Conservation (phyloP, 345 rosid species). For the Lepidium aucheri region DNA sequence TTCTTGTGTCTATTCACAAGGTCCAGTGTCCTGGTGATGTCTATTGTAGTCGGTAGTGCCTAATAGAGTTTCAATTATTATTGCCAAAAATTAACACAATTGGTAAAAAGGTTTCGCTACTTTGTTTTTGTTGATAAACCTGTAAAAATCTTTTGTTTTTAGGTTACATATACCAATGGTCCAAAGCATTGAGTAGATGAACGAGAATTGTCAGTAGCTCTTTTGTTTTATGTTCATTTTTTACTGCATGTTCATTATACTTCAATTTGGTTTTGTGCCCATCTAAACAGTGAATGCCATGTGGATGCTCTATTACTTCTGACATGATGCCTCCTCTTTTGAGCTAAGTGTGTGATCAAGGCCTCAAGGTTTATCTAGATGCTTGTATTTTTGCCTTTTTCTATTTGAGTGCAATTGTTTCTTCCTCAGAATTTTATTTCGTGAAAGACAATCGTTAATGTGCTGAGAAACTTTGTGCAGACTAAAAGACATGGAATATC, state of each 20-base stretch:
- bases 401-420: background rate
- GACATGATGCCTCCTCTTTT: constrained; percentile 85
- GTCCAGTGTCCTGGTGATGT: constrained; percentile 14
- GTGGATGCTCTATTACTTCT: constrained; percentile 67
- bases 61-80: background rate
- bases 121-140: background rate
- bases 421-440: background rate
- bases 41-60: constrained; percentile 6
- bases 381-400: constrained; percentile 22
- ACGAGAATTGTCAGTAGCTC: background rate
- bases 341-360: too few species aligned
- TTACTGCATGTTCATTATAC: background rate
- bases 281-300: constrained; percentile 55
- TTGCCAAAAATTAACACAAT: background rate
- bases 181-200: background rate
- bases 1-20: constrained; percentile 7
- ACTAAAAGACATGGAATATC: background rate
- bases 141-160: background rate
- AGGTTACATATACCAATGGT: background rate
- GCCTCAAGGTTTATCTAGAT: too few species aligned
- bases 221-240: background rate
- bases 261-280: constrained; percentile 37
- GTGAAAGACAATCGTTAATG: background rate
- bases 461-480: constrained; percentile 4
- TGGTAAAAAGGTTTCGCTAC: background rate